Evolutionary conservation across 768 basidiomycete genomes (phyloP).

Genomic region (Strobilomyces dryophilus): DNA sequence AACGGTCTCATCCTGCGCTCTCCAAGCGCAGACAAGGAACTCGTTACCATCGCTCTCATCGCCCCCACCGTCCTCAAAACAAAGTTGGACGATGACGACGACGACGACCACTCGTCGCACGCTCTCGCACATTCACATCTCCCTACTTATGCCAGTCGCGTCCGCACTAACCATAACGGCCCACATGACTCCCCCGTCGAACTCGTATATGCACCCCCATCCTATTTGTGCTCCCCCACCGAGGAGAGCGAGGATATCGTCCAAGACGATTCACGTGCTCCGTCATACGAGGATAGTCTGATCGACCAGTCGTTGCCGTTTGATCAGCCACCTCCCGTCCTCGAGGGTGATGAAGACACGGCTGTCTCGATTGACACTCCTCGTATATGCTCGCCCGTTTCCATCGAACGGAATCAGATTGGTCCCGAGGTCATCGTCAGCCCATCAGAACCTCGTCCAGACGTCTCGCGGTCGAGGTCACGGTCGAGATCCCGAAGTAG

Average conservation of each 20-base stretch:
- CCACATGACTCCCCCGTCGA: slow-evolving; percentile 54
- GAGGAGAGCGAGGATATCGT: slow-evolving; percentile 19
- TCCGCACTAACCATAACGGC: slow-evolving; percentile 3
- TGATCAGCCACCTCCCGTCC: slow-evolving; percentile 3
- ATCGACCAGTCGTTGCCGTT: slow-evolving; percentile 11
- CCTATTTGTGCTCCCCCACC: slow-evolving; percentile 23
- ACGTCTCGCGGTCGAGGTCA: slow-evolving; percentile 31
- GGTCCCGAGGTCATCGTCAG: slow-evolving; percentile 34
- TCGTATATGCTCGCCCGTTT: slow-evolving; percentile 16
- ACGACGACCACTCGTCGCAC: slow-evolving; percentile 12
- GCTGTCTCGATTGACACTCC: slow-evolving; percentile 8
- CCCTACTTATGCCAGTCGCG: slow-evolving; percentile 5
- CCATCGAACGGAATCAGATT: slow-evolving; percentile 3
- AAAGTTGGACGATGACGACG: slow-evolving; percentile 46
- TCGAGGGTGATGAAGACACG: slow-evolving; percentile 1
- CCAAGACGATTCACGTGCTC: slow-evolving; percentile 18
- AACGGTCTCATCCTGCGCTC: slow-evolving; percentile 39
- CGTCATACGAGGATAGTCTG: slow-evolving; percentile 15
- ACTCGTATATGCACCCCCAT: slow-evolving; percentile 67
- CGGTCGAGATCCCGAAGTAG: slow-evolving; percentile 32
- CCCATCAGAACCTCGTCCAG: slow-evolving; percentile 31
- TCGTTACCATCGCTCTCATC: slow-evolving; percentile 68
- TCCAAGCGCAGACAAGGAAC: slow-evolving; percentile 41
- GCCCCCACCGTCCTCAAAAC: slow-evolving; percentile 88
- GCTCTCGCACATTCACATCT: slow-evolving; percentile 11